Evolutionary conservation across 2,329 filamentous ascomycete species (phyloP), one percentile per base, ranked within the genome.

Genomic region (Lomentospora prolificans): DNA sequence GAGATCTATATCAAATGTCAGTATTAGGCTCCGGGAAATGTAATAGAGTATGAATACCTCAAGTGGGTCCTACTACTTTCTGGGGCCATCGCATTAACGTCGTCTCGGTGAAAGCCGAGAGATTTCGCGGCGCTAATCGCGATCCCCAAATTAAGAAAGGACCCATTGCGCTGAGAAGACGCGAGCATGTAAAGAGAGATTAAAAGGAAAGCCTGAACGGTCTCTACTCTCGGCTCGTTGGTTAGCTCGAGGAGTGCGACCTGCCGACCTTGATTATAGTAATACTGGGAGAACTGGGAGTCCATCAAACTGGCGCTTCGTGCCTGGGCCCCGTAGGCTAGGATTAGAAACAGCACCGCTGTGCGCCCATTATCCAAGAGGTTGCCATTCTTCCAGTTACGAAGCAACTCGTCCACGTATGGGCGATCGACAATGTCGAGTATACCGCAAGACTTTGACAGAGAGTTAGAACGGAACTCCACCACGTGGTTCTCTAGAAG

Each of bases 161-260:
- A 50, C 22, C 14, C 46, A 22, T 50, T 50, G 2, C 46, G 46
- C 27, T 50, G 46, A 25, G 46, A 50, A 28, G 46, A 50, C 9
- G 46, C 46, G 22, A 50, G 46, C 46, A 50, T 50, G 22, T 50
- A 50, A 25, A 50, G 27, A 3, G 46, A 50, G 27, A 50, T 28
- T 4, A 50, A 22, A 22, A 50, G 17, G 27, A 50, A 50, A 22
- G 46, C 46, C 46, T 50, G 46, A 25, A 50, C 46, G n/a, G 46
- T 50, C 46, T 50, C 46, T 2, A 50, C 22, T 12, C 46, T 50
- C 22, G 46, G 46, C 25, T 50, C 46, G 12, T 50, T 28, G 6
- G 46, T 50, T 22, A 50, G 27, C 27, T 50, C 46, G 22, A 50
- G 27, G 22, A 50, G 46, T 6, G 46, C 46, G 14, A 50, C 4